Conservation (phyloP, 1,284 basidiomycete species). For the Ustilago xerochloae region DNA sequence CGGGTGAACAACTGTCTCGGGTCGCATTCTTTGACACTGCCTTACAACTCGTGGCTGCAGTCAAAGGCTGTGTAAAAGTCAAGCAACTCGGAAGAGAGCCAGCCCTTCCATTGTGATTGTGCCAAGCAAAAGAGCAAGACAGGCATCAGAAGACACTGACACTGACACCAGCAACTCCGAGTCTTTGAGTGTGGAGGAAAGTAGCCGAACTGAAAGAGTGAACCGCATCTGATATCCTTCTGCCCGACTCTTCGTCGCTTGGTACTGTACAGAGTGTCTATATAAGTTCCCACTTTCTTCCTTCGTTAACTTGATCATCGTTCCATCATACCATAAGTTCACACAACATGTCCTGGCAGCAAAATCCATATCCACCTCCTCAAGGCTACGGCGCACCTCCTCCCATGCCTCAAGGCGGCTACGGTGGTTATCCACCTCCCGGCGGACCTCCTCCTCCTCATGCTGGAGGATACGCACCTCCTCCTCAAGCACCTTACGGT, state of each 20-base stretch:
- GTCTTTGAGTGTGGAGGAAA: not conserved
- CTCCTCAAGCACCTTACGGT: slow-evolving; percentile 28
- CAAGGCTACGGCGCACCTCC: slow-evolving; percentile 48
- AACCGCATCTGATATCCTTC: not conserved
- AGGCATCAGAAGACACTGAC: not conserved
- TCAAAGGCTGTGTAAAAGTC: not conserved
- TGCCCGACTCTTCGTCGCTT: not conserved
- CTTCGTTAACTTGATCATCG: not conserved
- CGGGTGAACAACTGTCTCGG: not conserved
- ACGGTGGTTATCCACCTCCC: slow-evolving; percentile 39
- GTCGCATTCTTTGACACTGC: not conserved
- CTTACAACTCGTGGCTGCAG: not conserved
- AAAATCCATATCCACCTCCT: slow-evolving; percentile 43
- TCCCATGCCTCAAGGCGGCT: slow-evolving; percentile 40
- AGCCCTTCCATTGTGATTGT: not conserved
- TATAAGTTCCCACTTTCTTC: not conserved
- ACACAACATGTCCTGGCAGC: slow-evolving; percentile 48
- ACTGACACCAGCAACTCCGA: not conserved
- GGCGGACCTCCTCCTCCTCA: slow-evolving; percentile 26
- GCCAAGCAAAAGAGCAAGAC: slow-evolving; percentile 7
- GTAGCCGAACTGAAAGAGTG: not conserved
- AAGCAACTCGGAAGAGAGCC: not conserved
- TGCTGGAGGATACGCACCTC: slow-evolving; percentile 32
- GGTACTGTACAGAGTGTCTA: not conserved
- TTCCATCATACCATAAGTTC: not conserved